Evolutionary conservation across 345 rosid species (phyloP), one percentile per base, ranked within the genome.

Genomic region (Eucalyptus lansdowneana): DNA sequence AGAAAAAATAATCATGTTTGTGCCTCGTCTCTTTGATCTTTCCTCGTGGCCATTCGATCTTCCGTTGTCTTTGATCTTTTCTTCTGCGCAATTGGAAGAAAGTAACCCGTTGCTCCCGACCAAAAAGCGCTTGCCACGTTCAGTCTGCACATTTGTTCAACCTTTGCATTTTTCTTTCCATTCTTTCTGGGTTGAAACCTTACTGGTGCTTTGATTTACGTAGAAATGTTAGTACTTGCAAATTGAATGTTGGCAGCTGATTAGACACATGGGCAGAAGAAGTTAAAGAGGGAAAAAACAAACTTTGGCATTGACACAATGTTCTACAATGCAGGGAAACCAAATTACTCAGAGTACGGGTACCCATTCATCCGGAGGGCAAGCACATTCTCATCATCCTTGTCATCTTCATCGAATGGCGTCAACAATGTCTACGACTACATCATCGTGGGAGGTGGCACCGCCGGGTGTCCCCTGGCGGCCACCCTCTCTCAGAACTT

Each of bases 381-480:
- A n/a, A 98, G 99, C 92, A 86, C 96, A 51, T 98, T 95, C 89
- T 89, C 97, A 22, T 88, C 94, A 3, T 92, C 98, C 22, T 94
- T 96, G 44, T 95, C 94, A 1, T 94, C 88, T 58, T 92, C 97
- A 89, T 90, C 96, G 54, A 92, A 51, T 50, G 90, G 93, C n/a
- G 90, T 90, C n/a, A 96, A 89, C 45, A 89, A 85, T 4, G 90
- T 87, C 6, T 98, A 93, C 86, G 99, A 98, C 89, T 98, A 98
- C 93, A 96, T 98, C 90, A 89, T 98, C 21, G 95, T 96, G 24
- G 99, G 99, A 10, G 99, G 99, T 1, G 99, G 99, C 86, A 96
- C 99, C 47, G 99, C 99, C 2, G 99, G 99, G 29, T 98, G 99
- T 56, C 99, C 99, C 37, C 90, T 98, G 7, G 99, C 99, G 15